Base-by-base conservation (phyloP, 495 filamentous ascomycete genomes). In the Lepraria neglecta region DNA sequence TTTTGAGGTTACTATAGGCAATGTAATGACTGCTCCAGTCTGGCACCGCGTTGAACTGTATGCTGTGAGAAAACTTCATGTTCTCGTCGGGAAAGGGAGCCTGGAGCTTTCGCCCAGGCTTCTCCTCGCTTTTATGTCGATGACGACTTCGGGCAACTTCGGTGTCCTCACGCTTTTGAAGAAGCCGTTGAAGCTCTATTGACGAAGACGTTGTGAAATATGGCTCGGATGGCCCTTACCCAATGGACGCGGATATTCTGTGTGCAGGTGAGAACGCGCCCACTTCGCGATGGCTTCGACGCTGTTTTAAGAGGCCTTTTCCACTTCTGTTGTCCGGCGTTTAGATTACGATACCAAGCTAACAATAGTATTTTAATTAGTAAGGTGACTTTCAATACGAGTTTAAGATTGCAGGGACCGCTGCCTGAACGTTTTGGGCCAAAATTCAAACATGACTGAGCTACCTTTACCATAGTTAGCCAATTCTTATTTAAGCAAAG, bases 1-100 rank as follows among this genome's bases (percentile, higher is more conserved):
- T 99, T 82, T 99, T 99, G 65, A 97, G 83, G 68, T 96, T 97
- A 72, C 90, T 95, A 74, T 99, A 99, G 58, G 91, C 86, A 67
- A 99, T 94, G 73, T 99, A 99, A 73, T 96, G 84, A 64, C 85
- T 88, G 76, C 91, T 97, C 94, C 94, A 99, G 71, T 99, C 94
- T 24, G 95, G 94, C 60, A 99, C 95, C 59, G 94, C 91, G 75
- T 99, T 99, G 76, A 99, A 99, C 77, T 99, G 94, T 65, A 99
- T 85, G 75, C 95, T 97, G 71, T 97, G 94, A 54, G 94, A 97
- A 80, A 99, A 99, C 83, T 97, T 97, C 94, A 99, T 99, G 65
- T 91, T 70, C 82, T 72, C 62, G 82, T 45, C 17, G 46, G 63
- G 55, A 51, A 68, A 68, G 47, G 64, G 65, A 5, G 58, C 64